Percentiles rank a stretch among this genome's conserved stretches.
These are phyloP conservation scores for Fusarium pseudocircinatum DNA, from an alignment of 2,329 filamentous ascomycete genomes.

Conservation along the genomic window DNA sequence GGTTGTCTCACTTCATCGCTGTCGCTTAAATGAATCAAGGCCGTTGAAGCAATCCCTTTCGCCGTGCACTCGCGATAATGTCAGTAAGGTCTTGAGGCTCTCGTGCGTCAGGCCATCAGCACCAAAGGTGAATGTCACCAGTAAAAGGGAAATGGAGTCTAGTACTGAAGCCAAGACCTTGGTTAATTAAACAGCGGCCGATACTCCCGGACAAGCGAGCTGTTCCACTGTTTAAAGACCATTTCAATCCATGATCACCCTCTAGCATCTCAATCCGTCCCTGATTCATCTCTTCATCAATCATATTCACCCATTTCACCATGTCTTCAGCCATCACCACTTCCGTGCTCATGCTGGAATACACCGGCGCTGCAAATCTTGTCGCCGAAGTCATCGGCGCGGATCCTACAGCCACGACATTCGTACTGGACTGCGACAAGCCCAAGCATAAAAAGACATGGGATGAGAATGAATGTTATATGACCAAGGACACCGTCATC, in stretches of 20 bases:
- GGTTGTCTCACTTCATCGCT: fast-evolving
- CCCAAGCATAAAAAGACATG: background rate
- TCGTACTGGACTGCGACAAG: background rate
- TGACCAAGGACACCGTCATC: background rate
- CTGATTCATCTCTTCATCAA: fast-evolving
- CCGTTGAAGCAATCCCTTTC: fast-evolving
- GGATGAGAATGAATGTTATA: background rate
- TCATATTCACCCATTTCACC: background rate
- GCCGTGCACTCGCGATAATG: fast-evolving
- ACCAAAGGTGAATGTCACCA: background rate
- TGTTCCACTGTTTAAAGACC: background rate
- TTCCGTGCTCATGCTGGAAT: background rate
- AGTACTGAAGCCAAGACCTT: background rate
- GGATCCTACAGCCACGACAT: background rate
- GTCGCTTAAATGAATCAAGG: background rate
- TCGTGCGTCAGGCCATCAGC: background rate
- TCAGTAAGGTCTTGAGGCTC: background rate
- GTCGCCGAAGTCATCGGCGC: background rate
- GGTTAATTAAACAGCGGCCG: background rate
- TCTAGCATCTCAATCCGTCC: background rate
- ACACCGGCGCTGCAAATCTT: background rate
- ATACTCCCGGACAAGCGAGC: background rate
- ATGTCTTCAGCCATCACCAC: background rate
- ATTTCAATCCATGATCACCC: background rate
- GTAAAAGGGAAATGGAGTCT: background rate